A percentile compares a stretch with the other conserved stretches of the same genome.
phyloP scores from a whole-genome alignment of 2,329 filamentous ascomycete genomes.

The Claviceps africana region DNA sequence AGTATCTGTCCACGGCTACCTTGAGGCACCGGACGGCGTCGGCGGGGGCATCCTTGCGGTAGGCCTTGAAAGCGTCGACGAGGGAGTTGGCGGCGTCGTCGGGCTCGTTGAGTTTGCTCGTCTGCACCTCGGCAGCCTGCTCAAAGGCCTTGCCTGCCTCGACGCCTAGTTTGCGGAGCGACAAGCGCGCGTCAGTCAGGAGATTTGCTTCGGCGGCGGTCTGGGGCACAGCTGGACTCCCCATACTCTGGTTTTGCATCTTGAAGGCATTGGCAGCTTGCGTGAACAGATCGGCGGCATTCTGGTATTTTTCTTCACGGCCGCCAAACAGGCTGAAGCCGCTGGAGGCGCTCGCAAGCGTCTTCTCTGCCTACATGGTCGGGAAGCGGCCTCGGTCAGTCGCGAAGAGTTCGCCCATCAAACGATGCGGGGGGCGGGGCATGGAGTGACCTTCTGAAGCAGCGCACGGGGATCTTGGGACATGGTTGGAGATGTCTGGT shows the following conservation, averaged over 20 bases:
- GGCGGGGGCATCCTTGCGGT: slow-evolving; percentile 70
- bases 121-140: slow-evolving; percentile 69
- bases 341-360: slow-evolving; percentile 54
- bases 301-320: slow-evolving; percentile 75
- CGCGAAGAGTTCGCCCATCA: slow-evolving; percentile 1
- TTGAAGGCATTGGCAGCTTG: slow-evolving; percentile 87
- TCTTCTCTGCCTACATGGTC: slow-evolving; percentile 65
- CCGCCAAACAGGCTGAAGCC: slow-evolving; percentile 88
- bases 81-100: slow-evolving; percentile 84
- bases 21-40: slow-evolving; percentile 72
- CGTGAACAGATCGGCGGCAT: slow-evolving; percentile 73
- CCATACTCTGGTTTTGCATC: slow-evolving; percentile 70
- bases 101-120: slow-evolving; percentile 69
- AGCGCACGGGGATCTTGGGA: slow-evolving; percentile 65
- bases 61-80: slow-evolving; percentile 89
- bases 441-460: slow-evolving; percentile 52
- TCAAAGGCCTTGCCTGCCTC: slow-evolving; percentile 83
- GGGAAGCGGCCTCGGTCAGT: slow-evolving; percentile 5
- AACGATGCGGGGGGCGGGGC: slow-evolving; percentile 4
- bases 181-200: neutral
- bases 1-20: slow-evolving; percentile 73
- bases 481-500: slow-evolving; percentile 31
- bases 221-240: slow-evolving; percentile 6
- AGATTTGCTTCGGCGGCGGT: neutral
- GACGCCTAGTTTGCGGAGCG: slow-evolving; percentile 41